Evolutionary conservation across 1,139 yeast genomes (phyloP).

Genomic region (Yamadazyma dendronema): DNA sequence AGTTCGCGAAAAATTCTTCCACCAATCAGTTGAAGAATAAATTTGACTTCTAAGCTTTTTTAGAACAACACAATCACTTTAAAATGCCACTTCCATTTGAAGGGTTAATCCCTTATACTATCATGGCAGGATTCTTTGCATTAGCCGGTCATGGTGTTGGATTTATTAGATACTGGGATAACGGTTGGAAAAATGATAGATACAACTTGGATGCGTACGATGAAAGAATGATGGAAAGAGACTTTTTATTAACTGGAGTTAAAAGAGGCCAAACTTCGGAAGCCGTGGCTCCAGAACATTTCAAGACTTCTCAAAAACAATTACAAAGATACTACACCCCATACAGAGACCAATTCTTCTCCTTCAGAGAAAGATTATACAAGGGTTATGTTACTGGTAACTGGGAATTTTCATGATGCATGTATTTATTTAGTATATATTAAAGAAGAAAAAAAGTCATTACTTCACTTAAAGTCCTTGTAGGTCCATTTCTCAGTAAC

Average conservation of each 20-base stretch:
- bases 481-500: slow-evolving; percentile 89
- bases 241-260: slow-evolving; percentile 71
- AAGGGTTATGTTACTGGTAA: slow-evolving; percentile 49
- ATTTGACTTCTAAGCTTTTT: slow-evolving; percentile 1
- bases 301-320: slow-evolving; percentile 37
- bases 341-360: slow-evolving; percentile 49
- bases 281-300: slow-evolving; percentile 72
- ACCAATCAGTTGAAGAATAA: slow-evolving; percentile 6
- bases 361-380: slow-evolving; percentile 49
- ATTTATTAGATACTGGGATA: slow-evolving; percentile 49
- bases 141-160: slow-evolving; percentile 50
- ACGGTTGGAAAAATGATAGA: slow-evolving; percentile 48
- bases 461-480: slow-evolving; percentile 77
- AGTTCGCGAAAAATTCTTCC: slow-evolving; percentile 5
- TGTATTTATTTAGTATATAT: slow-evolving; percentile 7
- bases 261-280: slow-evolving; percentile 67
- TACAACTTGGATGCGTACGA: slow-evolving; percentile 26
- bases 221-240: slow-evolving; percentile 45
- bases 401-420: slow-evolving; percentile 42
- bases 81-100: slow-evolving; percentile 51
- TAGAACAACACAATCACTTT: neutral
- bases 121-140: slow-evolving; percentile 50
- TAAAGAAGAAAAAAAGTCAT: slow-evolving; percentile 2
- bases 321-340: slow-evolving; percentile 48
- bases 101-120: slow-evolving; percentile 49